Evolutionary conservation across 805 yeast species (phyloP).

Genomic region (Cyberlindnera sargentensis): DNA sequence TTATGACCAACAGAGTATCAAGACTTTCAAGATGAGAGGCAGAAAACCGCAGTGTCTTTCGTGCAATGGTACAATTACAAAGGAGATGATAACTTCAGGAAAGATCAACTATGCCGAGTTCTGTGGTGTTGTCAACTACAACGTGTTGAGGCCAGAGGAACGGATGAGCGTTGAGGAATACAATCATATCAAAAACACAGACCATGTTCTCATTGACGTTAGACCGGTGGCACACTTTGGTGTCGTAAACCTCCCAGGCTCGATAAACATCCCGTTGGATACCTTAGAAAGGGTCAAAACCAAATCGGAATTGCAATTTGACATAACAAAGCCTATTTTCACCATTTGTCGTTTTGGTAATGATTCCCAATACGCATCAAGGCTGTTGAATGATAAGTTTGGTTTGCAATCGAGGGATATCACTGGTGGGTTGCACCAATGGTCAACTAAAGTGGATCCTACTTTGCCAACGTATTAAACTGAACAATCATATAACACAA

Average conservation of each 20-base stretch:
- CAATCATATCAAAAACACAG: conserved; percentile 10
- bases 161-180: conserved; percentile 41
- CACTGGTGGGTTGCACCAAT: conserved; percentile 67
- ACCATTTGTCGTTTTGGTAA: conserved; percentile 86
- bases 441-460: conserved; percentile 57
- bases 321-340: conserved; percentile 32
- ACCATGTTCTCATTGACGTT: conserved; percentile 57
- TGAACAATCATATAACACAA: too few relatives aligned
- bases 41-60: conserved; percentile 52
- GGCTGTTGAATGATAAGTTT: conserved; percentile 42
- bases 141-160: conserved; percentile 36
- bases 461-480: conserved; percentile 54
- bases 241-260: conserved; percentile 51
- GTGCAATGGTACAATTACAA: conserved; percentile 50
- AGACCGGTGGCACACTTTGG: conserved; percentile 72
- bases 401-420: conserved; percentile 56
- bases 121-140: conserved; percentile 56
- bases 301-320: conserved; percentile 24
- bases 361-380: conserved; percentile 78
- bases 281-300: conserved; percentile 31
- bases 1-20: conserved; percentile 54
- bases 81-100: conserved; percentile 37
- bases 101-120: conserved; percentile 59
- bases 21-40: conserved; percentile 76
- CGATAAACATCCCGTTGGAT: conserved; percentile 60